Evolutionary conservation across 2,329 filamentous ascomycete species (phyloP).

Genomic region (Lasiodiplodia gonubiensis): DNA sequence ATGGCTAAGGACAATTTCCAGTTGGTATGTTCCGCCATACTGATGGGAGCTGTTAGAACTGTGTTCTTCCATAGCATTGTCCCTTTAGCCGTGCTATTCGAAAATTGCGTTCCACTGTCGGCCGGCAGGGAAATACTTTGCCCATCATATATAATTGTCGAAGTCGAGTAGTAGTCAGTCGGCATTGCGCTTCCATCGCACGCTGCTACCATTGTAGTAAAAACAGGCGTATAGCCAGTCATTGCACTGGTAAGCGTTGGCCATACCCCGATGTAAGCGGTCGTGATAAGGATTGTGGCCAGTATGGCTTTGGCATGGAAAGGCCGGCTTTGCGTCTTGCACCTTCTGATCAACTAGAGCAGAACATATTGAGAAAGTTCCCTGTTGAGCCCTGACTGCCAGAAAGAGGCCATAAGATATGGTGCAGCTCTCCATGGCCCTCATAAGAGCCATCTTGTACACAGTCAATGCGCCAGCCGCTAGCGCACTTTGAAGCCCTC

Average conservation of each 20-base stretch:
- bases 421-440: neutral
- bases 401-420: neutral
- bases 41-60: no score
- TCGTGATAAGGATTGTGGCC: neutral
- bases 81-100: no score
- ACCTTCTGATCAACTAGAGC: neutral
- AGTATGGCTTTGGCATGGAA: neutral
- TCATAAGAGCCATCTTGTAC: neutral
- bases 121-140: neutral
- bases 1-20: no score
- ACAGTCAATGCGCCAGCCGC: neutral
- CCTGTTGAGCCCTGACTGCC: neutral
- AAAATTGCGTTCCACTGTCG: neutral
- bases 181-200: neutral
- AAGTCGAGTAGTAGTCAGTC: neutral
- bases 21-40: no score
- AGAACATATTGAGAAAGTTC: neutral
- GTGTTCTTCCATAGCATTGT: no score
- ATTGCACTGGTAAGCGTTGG: constrained; percentile 1
- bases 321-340: neutral
- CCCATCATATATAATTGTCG: neutral
- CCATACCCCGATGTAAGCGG: neutral
- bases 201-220: neutral
- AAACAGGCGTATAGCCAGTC: neutral
- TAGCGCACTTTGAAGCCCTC: neutral